Evolutionary conservation across 192 early-diverging fungal species (phyloP), one percentile per base, ranked within the genome.

Genomic region (Spizellomyces sp.): DNA sequence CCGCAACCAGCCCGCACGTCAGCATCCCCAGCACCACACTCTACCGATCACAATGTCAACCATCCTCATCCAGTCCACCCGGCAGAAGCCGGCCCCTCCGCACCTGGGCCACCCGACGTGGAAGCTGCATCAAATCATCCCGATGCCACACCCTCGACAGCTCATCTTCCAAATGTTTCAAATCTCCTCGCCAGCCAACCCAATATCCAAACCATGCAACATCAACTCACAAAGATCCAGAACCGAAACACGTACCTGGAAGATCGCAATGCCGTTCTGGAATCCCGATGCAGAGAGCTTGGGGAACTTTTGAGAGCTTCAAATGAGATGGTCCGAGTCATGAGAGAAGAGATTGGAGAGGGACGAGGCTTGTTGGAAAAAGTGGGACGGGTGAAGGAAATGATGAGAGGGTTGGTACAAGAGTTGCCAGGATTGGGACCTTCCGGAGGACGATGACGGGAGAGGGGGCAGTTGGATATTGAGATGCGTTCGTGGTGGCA

Each of bases 241-340:
- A 3, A 62, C 15, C 36, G 68, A 12, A 22, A 15, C 27, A 19
- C 9, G n/a, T 10, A 17, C 15, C 59, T 70, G 8, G 68, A 60
- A 62, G 68, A 42, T 1, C 57, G 68, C n/a, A 61, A 62, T 43
- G 10, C 7, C 55, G 5, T 14, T 1, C 2, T 61, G 7, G 58
- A 58, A 12, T 15, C 42, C 9, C 36, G 47, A 27, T 70, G 68
- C 45, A 59, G 45, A 46, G 68, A 70, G 22, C 57, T 70, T 45
- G 68, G 42, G 9, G 68, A 62, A 45, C 57, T 70, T 27, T 43
- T 70, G 43, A 9, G 68, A 8, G 57, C 57, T 36, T 22, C 6
- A n/a, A 70, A 70, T 48, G 68, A 70, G 45, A 62, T 61, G 42
- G 68, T 70, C 6, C 1, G 68, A 46, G 12, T 6, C 7, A 62